phyloP scores from a whole-genome alignment of 148 eudicot species.

The Vaccinium corymbosum region DNA sequence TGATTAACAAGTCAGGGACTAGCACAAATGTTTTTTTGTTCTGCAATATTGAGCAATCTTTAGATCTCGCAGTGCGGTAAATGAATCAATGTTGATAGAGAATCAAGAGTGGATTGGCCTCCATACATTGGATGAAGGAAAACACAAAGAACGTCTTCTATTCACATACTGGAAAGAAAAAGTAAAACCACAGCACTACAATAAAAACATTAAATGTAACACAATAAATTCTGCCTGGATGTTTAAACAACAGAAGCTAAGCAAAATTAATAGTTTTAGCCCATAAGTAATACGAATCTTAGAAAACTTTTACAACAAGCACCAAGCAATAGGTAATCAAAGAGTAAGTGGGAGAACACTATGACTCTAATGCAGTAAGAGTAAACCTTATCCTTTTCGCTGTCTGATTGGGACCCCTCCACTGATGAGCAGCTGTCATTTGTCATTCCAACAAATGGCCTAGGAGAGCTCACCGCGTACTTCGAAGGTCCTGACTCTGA shows the following conservation, averaged over 20 bases:
- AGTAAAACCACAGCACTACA: conserved; percentile 20
- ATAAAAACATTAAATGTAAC: conserved; percentile 15
- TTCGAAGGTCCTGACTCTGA: conserved; percentile 22
- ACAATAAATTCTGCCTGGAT: background rate
- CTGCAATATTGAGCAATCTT: background rate
- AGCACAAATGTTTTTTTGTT: background rate
- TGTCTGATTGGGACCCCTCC: conserved; percentile 8
- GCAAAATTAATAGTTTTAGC: background rate
- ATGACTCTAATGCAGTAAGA: background rate
- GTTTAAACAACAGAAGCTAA: background rate
- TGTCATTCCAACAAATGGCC: conserved; percentile 18
- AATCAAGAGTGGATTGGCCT: background rate
- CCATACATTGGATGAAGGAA: conserved; percentile 11
- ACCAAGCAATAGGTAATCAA: background rate
- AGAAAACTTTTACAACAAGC: background rate
- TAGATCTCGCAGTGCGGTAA: background rate
- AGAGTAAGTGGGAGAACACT: background rate
- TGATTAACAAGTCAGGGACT: background rate
- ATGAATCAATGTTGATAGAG: background rate
- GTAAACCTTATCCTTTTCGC: conserved; percentile 36
- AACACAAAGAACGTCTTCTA: conserved; percentile 25
- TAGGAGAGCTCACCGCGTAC: conserved; percentile 18
- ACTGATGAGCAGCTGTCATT: conserved; percentile 21
- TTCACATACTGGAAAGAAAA: conserved; percentile 24
- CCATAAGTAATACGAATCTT: background rate